Percentiles rank a stretch among this genome's conserved stretches.
phyloP scores from a whole-genome alignment of 345 rosid species.

The Clarkia xantiana region DNA sequence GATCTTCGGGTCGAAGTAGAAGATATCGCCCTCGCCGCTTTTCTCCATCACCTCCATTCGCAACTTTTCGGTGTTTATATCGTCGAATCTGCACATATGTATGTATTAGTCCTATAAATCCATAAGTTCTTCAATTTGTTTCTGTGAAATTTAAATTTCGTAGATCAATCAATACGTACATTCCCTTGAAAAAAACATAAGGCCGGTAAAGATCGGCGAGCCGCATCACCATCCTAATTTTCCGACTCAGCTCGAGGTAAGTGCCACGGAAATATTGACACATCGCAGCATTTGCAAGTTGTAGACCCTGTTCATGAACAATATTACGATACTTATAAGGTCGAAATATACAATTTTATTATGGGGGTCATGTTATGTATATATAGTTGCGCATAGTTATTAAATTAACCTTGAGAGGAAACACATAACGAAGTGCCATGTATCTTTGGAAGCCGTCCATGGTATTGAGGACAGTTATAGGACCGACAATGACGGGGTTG shows the following conservation, averaged over 20 bases:
- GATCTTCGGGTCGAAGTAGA: constrained; percentile 42
- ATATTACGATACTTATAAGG: no score
- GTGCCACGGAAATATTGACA: constrained; percentile 12
- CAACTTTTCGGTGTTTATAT: constrained; percentile 36
- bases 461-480: constrained; percentile 6
- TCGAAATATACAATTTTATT: no score
- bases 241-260: constrained; percentile 11
- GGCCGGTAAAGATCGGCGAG: constrained; percentile 25
- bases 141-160: no score
- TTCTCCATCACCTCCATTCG: constrained; percentile 19
- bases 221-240: constrained; percentile 16
- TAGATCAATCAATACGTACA: constrained; percentile 11
- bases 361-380: background rate
- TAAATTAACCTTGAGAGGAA: constrained; percentile 15
- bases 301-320: constrained; percentile 12
- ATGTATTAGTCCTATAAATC: constrained; percentile 5
- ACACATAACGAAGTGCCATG: constrained; percentile 16
- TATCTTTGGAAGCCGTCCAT: constrained; percentile 19
- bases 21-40: constrained; percentile 15
- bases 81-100: constrained; percentile 41
- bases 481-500: constrained; percentile 16
- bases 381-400: background rate
- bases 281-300: constrained; percentile 12
- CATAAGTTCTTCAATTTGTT: no score
- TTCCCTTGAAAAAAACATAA: constrained; percentile 23